Evolutionary conservation across 2,329 filamentous ascomycete species (phyloP).

Genomic region (Rhynchosporium secalis): DNA sequence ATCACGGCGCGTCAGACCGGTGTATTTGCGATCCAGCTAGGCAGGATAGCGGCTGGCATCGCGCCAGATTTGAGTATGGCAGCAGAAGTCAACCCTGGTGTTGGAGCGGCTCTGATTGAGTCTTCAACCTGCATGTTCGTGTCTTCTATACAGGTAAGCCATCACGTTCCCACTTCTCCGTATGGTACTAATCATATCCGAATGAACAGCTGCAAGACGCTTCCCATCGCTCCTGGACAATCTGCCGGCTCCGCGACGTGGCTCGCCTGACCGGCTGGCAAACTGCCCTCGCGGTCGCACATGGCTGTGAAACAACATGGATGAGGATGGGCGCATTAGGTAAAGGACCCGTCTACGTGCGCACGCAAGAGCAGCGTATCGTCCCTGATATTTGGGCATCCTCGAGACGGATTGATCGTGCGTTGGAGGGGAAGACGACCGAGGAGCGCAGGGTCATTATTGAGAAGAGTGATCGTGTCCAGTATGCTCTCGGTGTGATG

Average conservation of each 20-base stretch:
- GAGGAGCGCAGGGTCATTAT: conserved; percentile 60
- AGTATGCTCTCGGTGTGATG: conserved; percentile 77
- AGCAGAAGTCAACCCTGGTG: conserved; percentile 68
- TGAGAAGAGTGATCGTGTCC: conserved; percentile 62
- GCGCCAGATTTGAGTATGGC: conserved; percentile 47
- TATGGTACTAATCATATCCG: background rate
- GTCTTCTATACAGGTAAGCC: conserved; percentile 68
- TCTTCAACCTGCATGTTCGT: conserved; percentile 83
- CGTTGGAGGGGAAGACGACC: conserved; percentile 47
- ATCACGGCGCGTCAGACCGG: conserved; percentile 73
- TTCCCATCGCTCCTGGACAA: conserved; percentile 73
- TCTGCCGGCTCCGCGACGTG: conserved; percentile 73
- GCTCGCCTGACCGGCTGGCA: conserved; percentile 84
- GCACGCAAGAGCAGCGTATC: conserved; percentile 44
- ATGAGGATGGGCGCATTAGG: conserved; percentile 70
- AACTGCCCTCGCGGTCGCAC: conserved; percentile 76
- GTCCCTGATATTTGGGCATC: conserved; percentile 49
- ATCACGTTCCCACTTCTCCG: background rate
- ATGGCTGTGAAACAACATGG: conserved; percentile 85
- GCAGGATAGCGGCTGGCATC: conserved; percentile 75
- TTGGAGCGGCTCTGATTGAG: conserved; percentile 82
- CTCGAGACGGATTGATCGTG: conserved; percentile 52
- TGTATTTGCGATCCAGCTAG: conserved; percentile 70
- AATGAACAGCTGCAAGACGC: conserved; percentile 63
- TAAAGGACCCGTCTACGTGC: conserved; percentile 71